phyloP scores from a whole-genome alignment of 805 yeast species.

The Cyberlindnera xishuangbannaensis region DNA sequence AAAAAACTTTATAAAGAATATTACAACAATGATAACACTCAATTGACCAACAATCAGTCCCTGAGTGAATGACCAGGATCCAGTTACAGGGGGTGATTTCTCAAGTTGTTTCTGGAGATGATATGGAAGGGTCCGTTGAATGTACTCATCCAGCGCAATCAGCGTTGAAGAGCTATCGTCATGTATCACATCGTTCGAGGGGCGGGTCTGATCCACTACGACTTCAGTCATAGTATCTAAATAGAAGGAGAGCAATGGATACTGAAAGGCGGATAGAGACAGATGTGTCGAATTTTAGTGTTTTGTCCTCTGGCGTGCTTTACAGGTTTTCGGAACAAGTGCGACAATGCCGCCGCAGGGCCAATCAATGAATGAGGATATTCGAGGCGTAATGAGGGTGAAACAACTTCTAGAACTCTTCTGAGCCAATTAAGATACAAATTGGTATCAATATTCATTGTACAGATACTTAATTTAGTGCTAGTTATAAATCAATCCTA shows the following conservation, averaged over 20 bases:
- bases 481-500: no score
- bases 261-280: background rate
- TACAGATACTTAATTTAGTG: no score
- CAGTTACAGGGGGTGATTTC: conserved; percentile 17
- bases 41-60: conserved; percentile 71
- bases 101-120: conserved; percentile 30
- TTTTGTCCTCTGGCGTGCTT: background rate
- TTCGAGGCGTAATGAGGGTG: no score
- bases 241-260: background rate
- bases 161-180: conserved; percentile 23
- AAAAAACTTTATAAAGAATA: conserved; percentile 66
- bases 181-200: conserved; percentile 20
- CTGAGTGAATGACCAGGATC: conserved; percentile 65
- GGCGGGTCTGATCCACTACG: conserved; percentile 1
- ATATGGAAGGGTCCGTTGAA: conserved; percentile 29
- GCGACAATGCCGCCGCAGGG: no score
- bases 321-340: no score
- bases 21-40: conserved; percentile 58
- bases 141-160: conserved; percentile 33
- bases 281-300: background rate
- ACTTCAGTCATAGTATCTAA: conserved; percentile 1
- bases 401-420: no score
- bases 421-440: no score
- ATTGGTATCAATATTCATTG: no score
- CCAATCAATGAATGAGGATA: no score